A percentile compares a stretch with the other conserved stretches of the same genome.
Evolutionary conservation across 2,329 filamentous ascomycete genomes (phyloP).

Genomic region (Davidsoniella virescens): DNA sequence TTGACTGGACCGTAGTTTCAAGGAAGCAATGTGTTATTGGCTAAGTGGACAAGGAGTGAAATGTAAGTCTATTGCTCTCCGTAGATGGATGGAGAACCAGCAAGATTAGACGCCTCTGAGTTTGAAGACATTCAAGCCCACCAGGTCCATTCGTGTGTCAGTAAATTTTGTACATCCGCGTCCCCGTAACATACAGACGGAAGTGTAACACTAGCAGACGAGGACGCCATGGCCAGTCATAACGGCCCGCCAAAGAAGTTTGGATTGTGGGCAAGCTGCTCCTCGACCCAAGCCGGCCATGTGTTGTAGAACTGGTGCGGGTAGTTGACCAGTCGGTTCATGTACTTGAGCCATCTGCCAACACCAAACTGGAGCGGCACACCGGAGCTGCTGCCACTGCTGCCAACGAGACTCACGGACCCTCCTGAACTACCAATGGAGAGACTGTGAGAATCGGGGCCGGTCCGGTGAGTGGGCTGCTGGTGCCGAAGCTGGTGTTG

Average conservation of each 20-base stretch:
- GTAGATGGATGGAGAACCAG: too few relatives aligned
- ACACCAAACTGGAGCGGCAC: conserved; percentile 27
- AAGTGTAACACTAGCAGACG: neutral
- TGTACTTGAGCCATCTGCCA: conserved; percentile 32
- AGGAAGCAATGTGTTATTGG: too few relatives aligned
- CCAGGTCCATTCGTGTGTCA: neutral
- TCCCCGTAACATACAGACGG: neutral
- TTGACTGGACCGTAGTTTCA: too few relatives aligned
- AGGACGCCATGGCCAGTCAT: conserved; percentile 1
- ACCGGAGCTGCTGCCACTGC: conserved; percentile 1
- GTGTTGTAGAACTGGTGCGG: conserved; percentile 31
- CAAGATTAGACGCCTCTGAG: too few relatives aligned
- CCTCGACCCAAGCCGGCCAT: conserved; percentile 40
- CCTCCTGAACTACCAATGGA: neutral
- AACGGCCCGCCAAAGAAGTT: conserved; percentile 23
- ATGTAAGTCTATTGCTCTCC: too few relatives aligned
- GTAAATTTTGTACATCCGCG: neutral
- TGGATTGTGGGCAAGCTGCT: conserved; percentile 29
- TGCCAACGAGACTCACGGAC: neutral
- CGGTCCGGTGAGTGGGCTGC: neutral
- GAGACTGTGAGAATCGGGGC: neutral
- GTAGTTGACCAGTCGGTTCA: conserved; percentile 31
- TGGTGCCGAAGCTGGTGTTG: conserved; percentile 1
- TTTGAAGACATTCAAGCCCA: neutral
- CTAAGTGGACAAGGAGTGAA: too few relatives aligned